phyloP scores from a whole-genome alignment of 352 stramenopile genomes.

The Phytopythium sindhum region DNA sequence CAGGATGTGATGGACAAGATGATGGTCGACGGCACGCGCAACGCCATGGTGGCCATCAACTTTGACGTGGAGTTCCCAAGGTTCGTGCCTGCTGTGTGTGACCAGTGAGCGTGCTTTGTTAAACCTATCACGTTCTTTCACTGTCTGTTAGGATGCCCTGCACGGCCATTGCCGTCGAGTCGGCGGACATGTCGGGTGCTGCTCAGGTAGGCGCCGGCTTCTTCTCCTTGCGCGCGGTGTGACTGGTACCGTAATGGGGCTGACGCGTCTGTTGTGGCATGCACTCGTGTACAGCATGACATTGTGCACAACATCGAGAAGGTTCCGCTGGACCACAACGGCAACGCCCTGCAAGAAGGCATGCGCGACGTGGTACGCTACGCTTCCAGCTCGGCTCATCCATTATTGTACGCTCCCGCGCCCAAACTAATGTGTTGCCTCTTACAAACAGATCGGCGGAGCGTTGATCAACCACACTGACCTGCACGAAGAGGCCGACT shows the following conservation, averaged over 20 bases:
- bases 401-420: no score
- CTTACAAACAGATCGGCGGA: constrained; percentile 45
- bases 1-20: constrained; percentile 85
- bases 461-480: constrained; percentile 70
- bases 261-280: background rate
- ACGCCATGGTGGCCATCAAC: constrained; percentile 68
- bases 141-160: constrained; percentile 60
- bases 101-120: no score
- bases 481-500: constrained; percentile 38
- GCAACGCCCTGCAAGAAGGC: constrained; percentile 41
- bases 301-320: constrained; percentile 83
- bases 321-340: constrained; percentile 48
- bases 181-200: constrained; percentile 61
- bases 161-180: constrained; percentile 67
- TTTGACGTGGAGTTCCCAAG: constrained; percentile 80
- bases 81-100: no score
- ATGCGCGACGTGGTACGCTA: constrained; percentile 37
- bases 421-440: background rate
- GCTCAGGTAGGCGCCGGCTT: constrained; percentile 27
- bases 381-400: background rate
- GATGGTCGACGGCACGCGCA: constrained; percentile 71
- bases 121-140: background rate
- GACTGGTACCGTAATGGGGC: background rate
- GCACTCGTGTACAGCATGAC: constrained; percentile 36
- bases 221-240: background rate